Conservation (phyloP, 306 rosid species). For the peach (Prunus persica) region Prunus_persica_NCBIv2 NC_034010.1:8839001-8839500, state of each 20-base stretch:
- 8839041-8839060: neutral
- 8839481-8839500: neutral
- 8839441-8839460: too few relatives aligned
- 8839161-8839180: neutral
- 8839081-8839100: neutral
- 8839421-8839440: neutral
- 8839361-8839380: neutral
- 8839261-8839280: conserved; percentile 20
- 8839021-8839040: conserved; percentile 18
- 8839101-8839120: neutral
- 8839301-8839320: conserved; percentile 26
- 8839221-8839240: conserved; percentile 6
- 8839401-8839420: conserved; percentile 16
- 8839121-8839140: neutral
- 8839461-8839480: conserved; percentile 19
- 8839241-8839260: conserved; percentile 12
- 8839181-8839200: neutral
- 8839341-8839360: conserved; percentile 21
- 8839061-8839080: neutral
- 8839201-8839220: neutral
- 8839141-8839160: neutral
- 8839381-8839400: neutral
- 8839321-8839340: conserved; percentile 3
- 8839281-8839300: conserved; percentile 18
- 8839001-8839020: conserved; percentile 12